Percentiles rank a stretch among this genome's conserved stretches.
Evolutionary conservation across 345 rosid genomes (phyloP).

Genomic region (Bruguiera sexangula): DNA sequence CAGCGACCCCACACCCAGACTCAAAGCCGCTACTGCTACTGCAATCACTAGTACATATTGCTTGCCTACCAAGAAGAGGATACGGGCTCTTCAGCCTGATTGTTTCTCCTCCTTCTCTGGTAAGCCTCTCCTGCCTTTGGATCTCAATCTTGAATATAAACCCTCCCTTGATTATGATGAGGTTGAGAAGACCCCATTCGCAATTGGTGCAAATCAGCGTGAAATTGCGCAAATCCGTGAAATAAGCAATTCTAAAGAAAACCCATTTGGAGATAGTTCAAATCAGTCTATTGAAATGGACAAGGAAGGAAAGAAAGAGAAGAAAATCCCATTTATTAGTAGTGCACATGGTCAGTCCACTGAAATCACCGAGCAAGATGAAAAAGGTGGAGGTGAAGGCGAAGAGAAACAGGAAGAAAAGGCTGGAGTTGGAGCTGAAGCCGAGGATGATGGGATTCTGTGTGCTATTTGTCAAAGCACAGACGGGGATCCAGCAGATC

Average conservation of each 20-base stretch:
- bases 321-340: not conserved
- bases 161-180: conserved; percentile 25
- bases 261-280: not conserved
- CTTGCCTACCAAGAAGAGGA: conserved; percentile 85
- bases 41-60: conserved; percentile 15
- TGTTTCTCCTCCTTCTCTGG: conserved; percentile 16
- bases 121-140: conserved; percentile 50
- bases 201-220: not conserved
- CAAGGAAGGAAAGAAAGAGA: not conserved
- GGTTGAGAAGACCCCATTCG: conserved; percentile 9
- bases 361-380: conserved; percentile 6
- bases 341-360: not conserved
- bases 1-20: conserved; percentile 1
- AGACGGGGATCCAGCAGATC: conserved; percentile 85
- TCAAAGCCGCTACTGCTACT: not conserved
- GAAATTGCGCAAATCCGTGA: not conserved
- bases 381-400: conserved; percentile 21
- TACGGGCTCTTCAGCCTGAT: conserved; percentile 76
- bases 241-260: not conserved
- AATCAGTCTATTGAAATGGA: not conserved
- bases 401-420: conserved; percentile 6
- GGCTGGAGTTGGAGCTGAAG: conserved; percentile 19
- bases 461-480: conserved; percentile 89
- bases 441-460: conserved; percentile 71
- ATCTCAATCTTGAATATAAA: conserved; percentile 67